phyloP scores from a whole-genome alignment of 345 rosid genomes.

The Salix suchowensis region DNA sequence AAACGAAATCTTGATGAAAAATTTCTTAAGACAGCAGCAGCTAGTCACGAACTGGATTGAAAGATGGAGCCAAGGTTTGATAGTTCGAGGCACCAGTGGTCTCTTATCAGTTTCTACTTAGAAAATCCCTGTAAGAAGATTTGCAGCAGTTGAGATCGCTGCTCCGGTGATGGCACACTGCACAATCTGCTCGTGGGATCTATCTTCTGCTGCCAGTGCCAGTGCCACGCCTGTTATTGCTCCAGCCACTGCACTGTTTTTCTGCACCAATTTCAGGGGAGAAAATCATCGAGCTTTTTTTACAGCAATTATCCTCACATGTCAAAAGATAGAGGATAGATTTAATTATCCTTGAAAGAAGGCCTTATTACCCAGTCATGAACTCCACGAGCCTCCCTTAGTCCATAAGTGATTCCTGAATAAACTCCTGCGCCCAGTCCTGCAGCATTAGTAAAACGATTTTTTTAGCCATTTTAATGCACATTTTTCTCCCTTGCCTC shows the following conservation, averaged over 20 bases:
- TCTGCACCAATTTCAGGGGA: slow-evolving; percentile 33
- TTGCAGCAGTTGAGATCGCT: slow-evolving; percentile 79
- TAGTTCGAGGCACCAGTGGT: neutral
- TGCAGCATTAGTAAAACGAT: slow-evolving; percentile 12
- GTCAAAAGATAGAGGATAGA: neutral
- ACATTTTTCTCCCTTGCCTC: neutral
- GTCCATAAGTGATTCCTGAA: slow-evolving; percentile 83
- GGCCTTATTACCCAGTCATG: slow-evolving; percentile 85
- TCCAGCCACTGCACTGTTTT: slow-evolving; percentile 89
- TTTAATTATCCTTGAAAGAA: neutral
- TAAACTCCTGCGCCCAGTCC: slow-evolving; percentile 88
- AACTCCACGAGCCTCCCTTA: slow-evolving; percentile 79
- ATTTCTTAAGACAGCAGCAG: neutral
- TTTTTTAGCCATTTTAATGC: neutral
- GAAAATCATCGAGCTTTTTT: neutral
- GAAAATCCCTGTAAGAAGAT: slow-evolving; percentile 68
- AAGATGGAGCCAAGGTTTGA: neutral
- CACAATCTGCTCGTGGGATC: slow-evolving; percentile 74
- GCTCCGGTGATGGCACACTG: slow-evolving; percentile 93
- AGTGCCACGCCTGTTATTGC: slow-evolving; percentile 80
- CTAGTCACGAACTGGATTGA: neutral
- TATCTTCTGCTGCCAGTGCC: slow-evolving; percentile 57
- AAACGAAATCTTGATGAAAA: neutral
- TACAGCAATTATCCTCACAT: neutral
- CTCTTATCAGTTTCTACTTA: slow-evolving; percentile 1